A percentile compares a stretch with the other conserved stretches of the same genome.
These are phyloP conservation scores for Fraxinus excelsior DNA, from an alignment of 257 asterid genomes.

Conservation along the genomic window DNA sequence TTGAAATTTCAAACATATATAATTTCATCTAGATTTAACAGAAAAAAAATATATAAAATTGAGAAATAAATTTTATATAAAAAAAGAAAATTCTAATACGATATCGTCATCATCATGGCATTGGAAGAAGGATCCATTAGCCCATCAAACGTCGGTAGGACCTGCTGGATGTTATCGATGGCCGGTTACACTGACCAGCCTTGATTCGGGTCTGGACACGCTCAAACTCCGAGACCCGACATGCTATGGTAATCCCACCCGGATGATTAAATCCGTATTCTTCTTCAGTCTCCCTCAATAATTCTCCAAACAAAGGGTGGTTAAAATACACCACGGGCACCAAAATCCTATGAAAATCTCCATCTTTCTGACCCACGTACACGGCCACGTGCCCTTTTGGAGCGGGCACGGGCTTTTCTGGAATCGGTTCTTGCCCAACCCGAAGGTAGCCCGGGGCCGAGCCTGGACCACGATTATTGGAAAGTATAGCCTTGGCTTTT, in stretches of 20 bases:
- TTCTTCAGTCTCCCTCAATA: slow-evolving; percentile 66
- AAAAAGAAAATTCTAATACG: background rate
- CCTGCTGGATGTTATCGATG: slow-evolving; percentile 36
- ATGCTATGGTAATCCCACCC: slow-evolving; percentile 85
- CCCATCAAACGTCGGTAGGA: slow-evolving; percentile 21
- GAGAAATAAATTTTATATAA: background rate
- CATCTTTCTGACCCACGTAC: slow-evolving; percentile 73
- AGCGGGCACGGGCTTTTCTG: slow-evolving; percentile 29
- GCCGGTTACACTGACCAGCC: slow-evolving; percentile 52
- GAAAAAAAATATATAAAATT: too few species aligned
- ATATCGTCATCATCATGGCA: slow-evolving; percentile 35
- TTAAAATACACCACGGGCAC: slow-evolving; percentile 77
- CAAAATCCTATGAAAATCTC: slow-evolving; percentile 57
- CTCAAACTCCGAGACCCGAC: slow-evolving; percentile 94
- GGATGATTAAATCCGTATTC: slow-evolving; percentile 82
- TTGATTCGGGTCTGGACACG: slow-evolving; percentile 75
- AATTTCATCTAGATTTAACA: background rate
- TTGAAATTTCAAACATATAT: background rate
- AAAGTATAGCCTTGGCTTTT: slow-evolving; percentile 55
- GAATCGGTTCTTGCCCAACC: slow-evolving; percentile 52
- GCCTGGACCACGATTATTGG: slow-evolving; percentile 25
- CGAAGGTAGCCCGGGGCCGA: slow-evolving; percentile 36
- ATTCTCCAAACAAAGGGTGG: slow-evolving; percentile 77
- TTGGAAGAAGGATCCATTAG: background rate
- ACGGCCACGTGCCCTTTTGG: slow-evolving; percentile 86